Evolutionary conservation across 176 grass and related monocot genomes (phyloP).

Genomic region (Musa itinerans): DNA sequence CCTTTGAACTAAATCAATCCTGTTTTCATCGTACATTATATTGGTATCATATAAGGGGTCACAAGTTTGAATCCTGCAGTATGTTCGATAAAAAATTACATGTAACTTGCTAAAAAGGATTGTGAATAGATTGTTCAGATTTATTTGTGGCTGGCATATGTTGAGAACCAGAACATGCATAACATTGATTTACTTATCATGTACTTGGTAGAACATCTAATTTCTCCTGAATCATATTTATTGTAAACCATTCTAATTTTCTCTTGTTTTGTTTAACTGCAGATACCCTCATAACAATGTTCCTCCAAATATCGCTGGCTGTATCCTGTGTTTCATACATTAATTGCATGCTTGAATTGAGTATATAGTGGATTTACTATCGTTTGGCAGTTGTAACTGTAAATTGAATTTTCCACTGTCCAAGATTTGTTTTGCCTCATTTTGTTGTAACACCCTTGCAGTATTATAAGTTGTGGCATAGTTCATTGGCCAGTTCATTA

Average conservation of each 20-base stretch:
- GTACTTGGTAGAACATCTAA: not conserved
- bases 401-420: not conserved
- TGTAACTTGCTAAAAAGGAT: too few species aligned
- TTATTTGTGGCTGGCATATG: not conserved
- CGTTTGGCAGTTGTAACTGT: not conserved
- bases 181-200: not conserved
- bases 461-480: too few species aligned
- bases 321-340: constrained; percentile 57
- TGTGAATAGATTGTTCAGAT: not conserved
- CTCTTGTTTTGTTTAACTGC: constrained; percentile 26
- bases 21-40: too few species aligned
- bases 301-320: constrained; percentile 45
- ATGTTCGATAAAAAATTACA: too few species aligned
- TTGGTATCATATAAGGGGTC: too few species aligned
- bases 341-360: not conserved
- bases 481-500: too few species aligned
- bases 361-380: not conserved
- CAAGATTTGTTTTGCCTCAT: not conserved
- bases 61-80: too few species aligned
- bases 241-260: constrained; percentile 8
- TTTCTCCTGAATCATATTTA: not conserved
- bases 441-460: too few species aligned
- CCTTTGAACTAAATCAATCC: too few species aligned
- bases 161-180: not conserved
- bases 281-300: constrained; percentile 84